Base-by-base conservation (phyloP, 495 filamentous ascomycete genomes). In the Chaetomium cochliodes region DNA sequence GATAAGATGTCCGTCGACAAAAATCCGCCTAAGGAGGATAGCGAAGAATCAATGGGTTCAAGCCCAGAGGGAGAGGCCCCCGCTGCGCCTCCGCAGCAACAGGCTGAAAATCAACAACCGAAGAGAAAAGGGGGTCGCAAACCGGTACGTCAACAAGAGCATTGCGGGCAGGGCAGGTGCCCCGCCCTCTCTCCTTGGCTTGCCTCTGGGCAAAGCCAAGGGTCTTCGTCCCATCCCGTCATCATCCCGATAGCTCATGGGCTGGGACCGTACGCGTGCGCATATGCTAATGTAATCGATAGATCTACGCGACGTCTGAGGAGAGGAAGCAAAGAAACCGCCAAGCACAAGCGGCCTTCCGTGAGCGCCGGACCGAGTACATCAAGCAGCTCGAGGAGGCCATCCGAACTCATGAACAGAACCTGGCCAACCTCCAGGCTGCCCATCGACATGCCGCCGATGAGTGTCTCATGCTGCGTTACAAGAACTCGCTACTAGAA, bases 221-320 rank as follows among this genome's bases (percentile, higher is more conserved):
- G 28, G 18, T 44, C 18, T 53, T 12, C 39, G n/a, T 39, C 49
- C 15, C 63, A 47, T 47, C 57, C 28, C 39, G 30, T 54, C 30
- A 18, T 59, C 46, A 74, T 67, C 37, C 25, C 42, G 66, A 23
- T 20, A 26, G 30, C 28, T 57, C 60, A 30, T 44, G 51, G 11
- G 22, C 20, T 11, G 33, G 33, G 33, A 12, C 33, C 33, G 33
- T 37, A 37, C 33, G 33, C 46, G n/a, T n/a, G 51, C 69, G 54
- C 60, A 51, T 71, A 51, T 72, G 57, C 70, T 79, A 67, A 67
- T 68, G 47, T 25, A 49, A 22, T 46, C 64, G 44, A 41, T 71
- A 96, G 92, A 96, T 97, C 55, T 98, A 98, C 82, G 94, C 94
- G 23, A 98, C 94, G 33, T 97, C 94, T 12, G 94, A 98, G 77